These are phyloP conservation scores for Kitagawia praeruptora DNA, from an alignment of 129 eudicot genomes.

Conservation along the genomic window DNA sequence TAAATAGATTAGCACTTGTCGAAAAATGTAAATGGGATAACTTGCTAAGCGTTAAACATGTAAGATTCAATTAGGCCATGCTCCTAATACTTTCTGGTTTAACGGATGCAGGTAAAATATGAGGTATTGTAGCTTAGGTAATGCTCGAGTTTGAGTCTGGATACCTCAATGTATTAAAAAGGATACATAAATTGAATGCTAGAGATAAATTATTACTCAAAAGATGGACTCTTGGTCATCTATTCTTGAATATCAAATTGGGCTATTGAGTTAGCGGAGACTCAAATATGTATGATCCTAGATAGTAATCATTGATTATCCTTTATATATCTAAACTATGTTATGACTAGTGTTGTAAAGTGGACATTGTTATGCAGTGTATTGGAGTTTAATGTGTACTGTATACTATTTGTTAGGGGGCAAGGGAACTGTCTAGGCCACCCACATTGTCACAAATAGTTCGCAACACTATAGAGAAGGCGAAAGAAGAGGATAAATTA, in stretches of 20 bases:
- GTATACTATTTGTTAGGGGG: slow-evolving; percentile 46
- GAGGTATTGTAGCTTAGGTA: background rate
- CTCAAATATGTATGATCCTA: background rate
- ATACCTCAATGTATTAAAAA: background rate
- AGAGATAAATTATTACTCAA: background rate
- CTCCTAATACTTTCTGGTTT: background rate
- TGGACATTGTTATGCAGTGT: background rate
- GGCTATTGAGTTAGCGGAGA: background rate
- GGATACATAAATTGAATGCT: background rate
- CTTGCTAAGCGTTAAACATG: background rate
- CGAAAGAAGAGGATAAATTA: slow-evolving; percentile 22
- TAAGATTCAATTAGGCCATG: background rate
- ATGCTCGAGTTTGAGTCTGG: background rate
- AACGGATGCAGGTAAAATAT: background rate
- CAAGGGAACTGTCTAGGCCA: slow-evolving; percentile 71
- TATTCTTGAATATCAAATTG: background rate
- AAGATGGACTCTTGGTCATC: background rate
- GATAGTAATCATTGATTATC: background rate
- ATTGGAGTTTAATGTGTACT: background rate
- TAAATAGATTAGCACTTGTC: too few species aligned
- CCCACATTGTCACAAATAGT: slow-evolving; percentile 77
- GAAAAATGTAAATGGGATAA: too few species aligned
- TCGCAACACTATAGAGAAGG: slow-evolving; percentile 44
- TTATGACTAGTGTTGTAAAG: background rate
- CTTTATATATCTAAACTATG: background rate